Conservation (phyloP, 2,329 filamentous ascomycete genomes). For the Scolecobasidium constrictum region DNA sequence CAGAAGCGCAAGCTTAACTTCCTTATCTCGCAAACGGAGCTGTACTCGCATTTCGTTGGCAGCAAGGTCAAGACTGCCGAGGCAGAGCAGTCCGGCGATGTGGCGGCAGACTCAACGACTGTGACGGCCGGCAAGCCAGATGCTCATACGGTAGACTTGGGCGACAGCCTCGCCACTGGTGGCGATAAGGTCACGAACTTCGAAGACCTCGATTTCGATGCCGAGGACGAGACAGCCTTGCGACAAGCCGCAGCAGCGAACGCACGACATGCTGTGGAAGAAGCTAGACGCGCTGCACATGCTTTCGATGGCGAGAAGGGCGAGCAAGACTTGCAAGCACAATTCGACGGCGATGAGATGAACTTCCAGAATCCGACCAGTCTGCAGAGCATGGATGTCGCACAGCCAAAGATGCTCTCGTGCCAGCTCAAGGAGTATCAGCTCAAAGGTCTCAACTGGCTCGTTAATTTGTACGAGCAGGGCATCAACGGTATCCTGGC, state of each 20-base stretch:
- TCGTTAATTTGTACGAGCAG: constrained; percentile 97
- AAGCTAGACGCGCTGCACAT: constrained; percentile 84
- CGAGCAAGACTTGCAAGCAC: constrained; percentile 47
- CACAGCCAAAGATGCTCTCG: constrained; percentile 86
- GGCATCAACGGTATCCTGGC: constrained; percentile 95
- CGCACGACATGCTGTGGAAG: constrained; percentile 87
- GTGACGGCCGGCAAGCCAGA: constrained; percentile 37
- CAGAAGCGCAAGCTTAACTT: constrained; percentile 99
- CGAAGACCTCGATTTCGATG: constrained; percentile 90
- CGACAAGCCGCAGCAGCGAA: constrained; percentile 85
- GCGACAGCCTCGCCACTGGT: neutral
- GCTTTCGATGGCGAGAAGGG: constrained; percentile 57
- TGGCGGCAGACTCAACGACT: constrained; percentile 44
- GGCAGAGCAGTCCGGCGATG: constrained; percentile 79
- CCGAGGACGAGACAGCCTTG: constrained; percentile 76
- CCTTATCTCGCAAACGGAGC: constrained; percentile 94
- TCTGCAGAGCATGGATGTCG: constrained; percentile 84
- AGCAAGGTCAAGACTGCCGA: constrained; percentile 98
- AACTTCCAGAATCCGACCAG: constrained; percentile 99
- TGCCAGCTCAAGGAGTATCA: constrained; percentile 98
- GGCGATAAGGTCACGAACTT: constrained; percentile 79
- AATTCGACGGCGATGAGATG: constrained; percentile 92
- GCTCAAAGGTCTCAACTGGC: constrained; percentile 97
- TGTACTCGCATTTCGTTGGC: constrained; percentile 98
- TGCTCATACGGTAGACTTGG: neutral